A percentile compares a stretch with the other conserved stretches of the same genome.
phyloP scores from a whole-genome alignment of 768 basidiomycete genomes.

The Crassisporium funariophilum region DNA sequence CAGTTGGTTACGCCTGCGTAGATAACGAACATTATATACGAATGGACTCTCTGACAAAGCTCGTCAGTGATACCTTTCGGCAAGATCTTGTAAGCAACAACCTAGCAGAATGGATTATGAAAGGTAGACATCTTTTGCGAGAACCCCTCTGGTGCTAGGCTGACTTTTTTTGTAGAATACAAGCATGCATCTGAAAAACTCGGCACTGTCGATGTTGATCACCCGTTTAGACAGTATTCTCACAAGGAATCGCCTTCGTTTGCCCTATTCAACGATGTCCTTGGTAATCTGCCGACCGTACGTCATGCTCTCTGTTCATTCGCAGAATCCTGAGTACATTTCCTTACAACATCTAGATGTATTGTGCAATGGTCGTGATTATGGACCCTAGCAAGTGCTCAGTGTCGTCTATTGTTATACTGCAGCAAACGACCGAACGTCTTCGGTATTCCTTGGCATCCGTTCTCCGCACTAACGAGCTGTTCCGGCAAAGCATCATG shows the following conservation, averaged over 20 bases:
- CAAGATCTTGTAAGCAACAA: slow-evolving; percentile 42
- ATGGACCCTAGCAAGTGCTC: slow-evolving; percentile 37
- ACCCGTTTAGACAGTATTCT: slow-evolving; percentile 21
- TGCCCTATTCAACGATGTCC: slow-evolving; percentile 16
- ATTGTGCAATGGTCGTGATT: slow-evolving; percentile 35
- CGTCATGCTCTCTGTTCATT: neutral
- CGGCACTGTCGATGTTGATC: slow-evolving; percentile 22
- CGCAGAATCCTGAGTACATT: neutral
- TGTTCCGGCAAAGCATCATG: slow-evolving; percentile 25
- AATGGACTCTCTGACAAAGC: slow-evolving; percentile 30
- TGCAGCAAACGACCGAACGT: slow-evolving; percentile 37
- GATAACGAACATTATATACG: slow-evolving; percentile 31
- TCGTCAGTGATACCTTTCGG: slow-evolving; percentile 29
- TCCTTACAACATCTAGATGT: slow-evolving; percentile 31
- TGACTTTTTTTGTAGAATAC: slow-evolving; percentile 27
- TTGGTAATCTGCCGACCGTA: slow-evolving; percentile 36
- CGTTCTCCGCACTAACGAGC: slow-evolving; percentile 18
- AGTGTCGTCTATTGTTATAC: slow-evolving; percentile 39
- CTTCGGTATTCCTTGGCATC: slow-evolving; percentile 27
- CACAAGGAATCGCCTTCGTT: slow-evolving; percentile 9
- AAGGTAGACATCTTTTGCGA: slow-evolving; percentile 24
- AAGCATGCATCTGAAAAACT: slow-evolving; percentile 23
- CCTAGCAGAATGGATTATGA: slow-evolving; percentile 32
- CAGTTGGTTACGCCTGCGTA: slow-evolving; percentile 32
- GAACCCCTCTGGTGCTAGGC: neutral